These are phyloP conservation scores for Tylopilus sp. DNA, from an alignment of 1,284 basidiomycete species.

Conservation along the genomic window DNA sequence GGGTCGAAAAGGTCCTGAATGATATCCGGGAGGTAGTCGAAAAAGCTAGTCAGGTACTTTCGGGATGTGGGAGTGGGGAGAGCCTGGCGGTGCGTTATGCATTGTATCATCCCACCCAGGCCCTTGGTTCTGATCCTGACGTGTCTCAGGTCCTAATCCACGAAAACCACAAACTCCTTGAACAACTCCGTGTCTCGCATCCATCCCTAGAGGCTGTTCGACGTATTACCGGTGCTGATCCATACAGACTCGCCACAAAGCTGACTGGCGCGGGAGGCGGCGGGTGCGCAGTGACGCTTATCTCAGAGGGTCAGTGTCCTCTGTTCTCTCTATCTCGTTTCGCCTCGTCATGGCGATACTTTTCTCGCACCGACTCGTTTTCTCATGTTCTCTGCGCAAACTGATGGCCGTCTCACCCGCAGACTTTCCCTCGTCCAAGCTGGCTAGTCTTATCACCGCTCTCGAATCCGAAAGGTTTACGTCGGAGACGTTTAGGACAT, in stretches of 20 bases:
- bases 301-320: slow-evolving; percentile 71
- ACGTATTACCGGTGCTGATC: slow-evolving; percentile 55
- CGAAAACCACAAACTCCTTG: slow-evolving; percentile 86
- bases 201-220: slow-evolving; percentile 82
- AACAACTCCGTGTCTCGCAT: slow-evolving; percentile 90
- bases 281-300: slow-evolving; percentile 92
- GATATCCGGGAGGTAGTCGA: slow-evolving; percentile 80
- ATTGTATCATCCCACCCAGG: background rate
- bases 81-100: slow-evolving; percentile 52
- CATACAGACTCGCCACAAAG: slow-evolving; percentile 85
- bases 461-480: slow-evolving; percentile 41
- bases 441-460: slow-evolving; percentile 54
- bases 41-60: slow-evolving; percentile 71
- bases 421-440: slow-evolving; percentile 57
- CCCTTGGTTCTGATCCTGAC: background rate
- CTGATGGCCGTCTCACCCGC: slow-evolving; percentile 30
- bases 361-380: background rate
- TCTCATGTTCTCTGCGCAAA: background rate
- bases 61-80: slow-evolving; percentile 39
- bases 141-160: slow-evolving; percentile 66
- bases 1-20: slow-evolving; percentile 68
- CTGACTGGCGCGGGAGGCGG: slow-evolving; percentile 98
- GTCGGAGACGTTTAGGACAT: slow-evolving; percentile 73
- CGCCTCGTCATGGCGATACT: background rate
- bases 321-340: background rate